Base-by-base conservation (phyloP, 1,139 yeast species). In the Yarrowia galli region DNA sequence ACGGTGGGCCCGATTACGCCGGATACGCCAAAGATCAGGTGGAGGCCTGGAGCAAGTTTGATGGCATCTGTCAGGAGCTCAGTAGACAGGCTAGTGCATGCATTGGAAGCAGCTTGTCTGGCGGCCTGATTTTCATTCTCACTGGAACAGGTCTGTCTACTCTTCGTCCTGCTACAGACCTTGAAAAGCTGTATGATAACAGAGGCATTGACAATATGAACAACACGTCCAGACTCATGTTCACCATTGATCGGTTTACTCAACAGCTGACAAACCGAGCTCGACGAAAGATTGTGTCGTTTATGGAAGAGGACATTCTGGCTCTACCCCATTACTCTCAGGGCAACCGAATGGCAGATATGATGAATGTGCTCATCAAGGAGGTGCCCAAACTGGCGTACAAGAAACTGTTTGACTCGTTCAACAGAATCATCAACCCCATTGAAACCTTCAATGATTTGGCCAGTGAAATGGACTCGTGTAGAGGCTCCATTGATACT, bases 31-130 rank as follows among this genome's bases (percentile, higher is more conserved):
- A 43, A 42, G 64, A 58, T n/a, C 51, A 58, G 64, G 28, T 43
- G 5, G 64, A 42, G 9, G 51, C 40, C 4, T 58, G 64, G 64
- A 43, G 51, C 64, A 58, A 58, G 51, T 58, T 58, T 43, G 64
- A 58, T 3, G 20, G 28, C 12, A 42, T 58, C 10, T 58, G 64
- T 10, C 64, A 58, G 64, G 64, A 58, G 28, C 51, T 58, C 36
- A 43, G 42, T 51, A 18, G 51, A 28, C 51, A 58, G 46, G 64
- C 51, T 10, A 58, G 36, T 32, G 64, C 42, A 10, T 58, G 51
- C 51, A 58, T 58, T n/a, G 64, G 32, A 10, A 43, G 42, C 51
- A 58, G 64, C 16, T 51, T 58, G 6, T 38, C 64, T 9, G 51
- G 64, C 8, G 13, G 51, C 7, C n/a, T 18, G 7, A 28, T 43